Percentiles rank a stretch among this genome's conserved stretches.
These are phyloP conservation scores for Apostasia shenzhenica DNA, from an alignment of 106 monocot genomes.

Conservation along the genomic window DNA sequence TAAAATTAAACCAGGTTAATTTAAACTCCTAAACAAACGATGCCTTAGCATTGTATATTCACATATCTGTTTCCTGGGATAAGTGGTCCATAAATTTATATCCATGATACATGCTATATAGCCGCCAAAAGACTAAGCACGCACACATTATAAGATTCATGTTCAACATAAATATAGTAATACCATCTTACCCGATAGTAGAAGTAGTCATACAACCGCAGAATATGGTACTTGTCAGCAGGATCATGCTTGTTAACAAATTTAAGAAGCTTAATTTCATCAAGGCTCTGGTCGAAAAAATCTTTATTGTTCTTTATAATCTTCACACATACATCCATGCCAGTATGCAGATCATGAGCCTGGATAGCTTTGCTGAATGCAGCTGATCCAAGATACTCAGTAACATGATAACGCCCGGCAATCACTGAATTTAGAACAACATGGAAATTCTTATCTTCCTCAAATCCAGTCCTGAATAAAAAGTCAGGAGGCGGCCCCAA, in stretches of 20 bases:
- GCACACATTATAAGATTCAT: too few relatives aligned
- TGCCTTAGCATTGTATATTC: too few relatives aligned
- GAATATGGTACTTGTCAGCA: conserved; percentile 87
- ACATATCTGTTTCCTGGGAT: too few relatives aligned
- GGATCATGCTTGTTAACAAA: conserved; percentile 98
- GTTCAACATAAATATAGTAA: too few relatives aligned
- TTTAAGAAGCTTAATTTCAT: conserved; percentile 99
- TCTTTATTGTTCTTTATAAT: conserved; percentile 99
- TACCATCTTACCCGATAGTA: conserved; percentile 74
- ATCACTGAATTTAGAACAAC: conserved; percentile 98
- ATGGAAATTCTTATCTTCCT: conserved; percentile 98
- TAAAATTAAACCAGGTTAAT: too few relatives aligned
- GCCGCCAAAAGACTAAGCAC: too few relatives aligned
- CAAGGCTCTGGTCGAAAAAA: conserved; percentile 99
- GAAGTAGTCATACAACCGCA: conserved; percentile 97
- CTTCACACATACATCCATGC: conserved; percentile 98
- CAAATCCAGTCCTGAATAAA: conserved; percentile 89
- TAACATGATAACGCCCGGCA: conserved; percentile 97
- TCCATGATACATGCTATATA: too few relatives aligned
- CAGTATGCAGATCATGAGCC: conserved; percentile 97
- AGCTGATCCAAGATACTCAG: conserved; percentile 93
- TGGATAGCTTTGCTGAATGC: conserved; percentile 99
- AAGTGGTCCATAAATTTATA: too few relatives aligned
- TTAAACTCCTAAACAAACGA: too few relatives aligned
- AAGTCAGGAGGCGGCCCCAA: neutral